phyloP scores from a whole-genome alignment of 208 protist genomes.

The Trypanosoma congolense region DNA sequence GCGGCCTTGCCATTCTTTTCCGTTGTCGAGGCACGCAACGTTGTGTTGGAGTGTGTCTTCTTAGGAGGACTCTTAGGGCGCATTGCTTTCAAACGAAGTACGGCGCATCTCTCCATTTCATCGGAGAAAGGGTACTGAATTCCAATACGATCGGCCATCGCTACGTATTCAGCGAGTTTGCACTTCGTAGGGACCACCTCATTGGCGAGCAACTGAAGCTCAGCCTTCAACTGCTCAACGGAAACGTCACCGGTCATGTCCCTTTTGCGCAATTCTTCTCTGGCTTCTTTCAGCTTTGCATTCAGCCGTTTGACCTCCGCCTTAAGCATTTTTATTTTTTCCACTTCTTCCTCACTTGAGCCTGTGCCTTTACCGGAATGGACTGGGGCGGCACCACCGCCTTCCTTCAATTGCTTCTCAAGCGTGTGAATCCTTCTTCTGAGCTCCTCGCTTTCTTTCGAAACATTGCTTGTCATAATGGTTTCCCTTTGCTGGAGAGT shows the following conservation, averaged over 20 bases:
- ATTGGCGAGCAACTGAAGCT: conserved; percentile 46
- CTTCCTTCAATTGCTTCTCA: conserved; percentile 4
- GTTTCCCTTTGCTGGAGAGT: conserved; percentile 38
- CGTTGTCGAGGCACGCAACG: no score
- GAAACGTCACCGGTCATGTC: conserved; percentile 19
- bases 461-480: conserved; percentile 26
- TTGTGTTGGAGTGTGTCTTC: background rate
- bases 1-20: background rate
- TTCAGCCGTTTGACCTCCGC: conserved; percentile 42
- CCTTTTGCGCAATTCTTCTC: background rate
- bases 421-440: conserved; percentile 28
- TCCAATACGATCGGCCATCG: conserved; percentile 74
- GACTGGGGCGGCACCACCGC: background rate
- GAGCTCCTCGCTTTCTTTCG: conserved; percentile 33
- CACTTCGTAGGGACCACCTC: conserved; percentile 81
- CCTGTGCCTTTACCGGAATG: conserved; percentile 8
- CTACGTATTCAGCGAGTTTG: conserved; percentile 85
- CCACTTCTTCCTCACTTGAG: conserved; percentile 27
- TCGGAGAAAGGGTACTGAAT: conserved; percentile 75
- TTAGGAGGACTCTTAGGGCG: conserved; percentile 2
- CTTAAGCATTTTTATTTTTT: conserved; percentile 30
- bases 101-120: conserved; percentile 51
- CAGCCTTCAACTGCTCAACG: conserved; percentile 29
- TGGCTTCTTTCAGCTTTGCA: conserved; percentile 6
- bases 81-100: conserved; percentile 56